These are phyloP conservation scores for Akebia trifoliata DNA, from an alignment of 164 flowering plant species.

Conservation along the genomic window DNA sequence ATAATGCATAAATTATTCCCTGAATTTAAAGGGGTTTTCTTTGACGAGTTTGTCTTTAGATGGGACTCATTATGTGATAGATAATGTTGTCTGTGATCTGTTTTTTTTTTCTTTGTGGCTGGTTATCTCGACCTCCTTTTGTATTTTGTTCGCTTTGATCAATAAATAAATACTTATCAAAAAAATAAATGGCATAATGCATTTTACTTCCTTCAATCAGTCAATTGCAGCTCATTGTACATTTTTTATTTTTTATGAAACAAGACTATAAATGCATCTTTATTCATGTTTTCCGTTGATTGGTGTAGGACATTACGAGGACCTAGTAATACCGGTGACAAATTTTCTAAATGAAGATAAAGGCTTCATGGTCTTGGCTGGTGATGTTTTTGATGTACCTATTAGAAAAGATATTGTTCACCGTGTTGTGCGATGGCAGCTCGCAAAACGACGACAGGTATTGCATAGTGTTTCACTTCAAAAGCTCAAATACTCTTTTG, in stretches of 20 bases:
- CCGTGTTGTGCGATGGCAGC: constrained; percentile 95
- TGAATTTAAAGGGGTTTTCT: too few relatives aligned
- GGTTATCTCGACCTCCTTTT: too few relatives aligned
- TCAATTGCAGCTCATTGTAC: too few relatives aligned
- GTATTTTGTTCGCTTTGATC: neutral
- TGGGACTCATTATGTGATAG: too few relatives aligned
- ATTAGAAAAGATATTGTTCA: constrained; percentile 92
- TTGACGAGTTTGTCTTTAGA: too few relatives aligned
- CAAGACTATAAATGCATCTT: constrained; percentile 1
- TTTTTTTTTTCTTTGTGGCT: too few relatives aligned
- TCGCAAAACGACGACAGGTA: constrained; percentile 94
- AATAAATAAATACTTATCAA: too few relatives aligned
- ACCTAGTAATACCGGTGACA: constrained; percentile 76
- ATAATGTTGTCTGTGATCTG: too few relatives aligned
- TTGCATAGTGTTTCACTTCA: neutral
- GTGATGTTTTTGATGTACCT: constrained; percentile 96
- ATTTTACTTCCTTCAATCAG: too few relatives aligned
- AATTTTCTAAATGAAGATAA: constrained; percentile 82
- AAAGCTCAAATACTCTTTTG: neutral
- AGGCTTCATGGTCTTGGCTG: constrained; percentile 81
- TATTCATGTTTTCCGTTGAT: constrained; percentile 8
- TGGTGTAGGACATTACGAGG: constrained; percentile 62
- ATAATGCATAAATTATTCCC: too few relatives aligned
- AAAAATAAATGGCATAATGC: too few relatives aligned
- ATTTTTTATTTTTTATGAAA: too few relatives aligned